Conservation (phyloP, 2,329 filamentous ascomycete species). For the Myriosclerotinia curreyana region DNA sequence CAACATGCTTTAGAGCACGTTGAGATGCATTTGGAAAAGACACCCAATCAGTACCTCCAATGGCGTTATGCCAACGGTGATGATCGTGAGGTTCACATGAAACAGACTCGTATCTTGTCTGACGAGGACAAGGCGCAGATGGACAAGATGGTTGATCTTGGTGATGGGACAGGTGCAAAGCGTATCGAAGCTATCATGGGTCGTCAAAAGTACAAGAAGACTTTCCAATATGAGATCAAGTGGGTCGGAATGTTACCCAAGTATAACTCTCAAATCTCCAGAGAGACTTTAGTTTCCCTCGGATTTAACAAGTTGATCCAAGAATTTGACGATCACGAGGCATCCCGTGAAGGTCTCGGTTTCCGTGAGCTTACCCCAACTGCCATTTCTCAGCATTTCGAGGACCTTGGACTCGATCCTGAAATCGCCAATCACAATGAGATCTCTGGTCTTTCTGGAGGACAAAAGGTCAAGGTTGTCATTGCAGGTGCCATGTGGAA, state of each 20-base stretch:
- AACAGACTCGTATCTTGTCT: constrained; percentile 90
- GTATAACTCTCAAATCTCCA: constrained; percentile 87
- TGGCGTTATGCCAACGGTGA: constrained; percentile 98
- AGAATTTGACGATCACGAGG: constrained; percentile 98
- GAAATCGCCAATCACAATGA: constrained; percentile 99
- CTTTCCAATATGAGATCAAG: constrained; percentile 97
- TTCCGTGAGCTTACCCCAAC: constrained; percentile 92
- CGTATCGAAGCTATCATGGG: constrained; percentile 88
- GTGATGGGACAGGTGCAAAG: constrained; percentile 73
- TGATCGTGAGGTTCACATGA: constrained; percentile 94
- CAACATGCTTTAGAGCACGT: constrained; percentile 99
- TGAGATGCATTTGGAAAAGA: constrained; percentile 99
- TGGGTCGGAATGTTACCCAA: constrained; percentile 88
- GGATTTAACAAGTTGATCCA: constrained; percentile 94
- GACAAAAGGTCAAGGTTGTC: constrained; percentile 99
- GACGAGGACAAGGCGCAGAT: constrained; percentile 84
- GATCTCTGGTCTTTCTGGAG: constrained; percentile 91
- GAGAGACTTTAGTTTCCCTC: constrained; percentile 80
- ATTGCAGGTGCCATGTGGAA: constrained; percentile 97
- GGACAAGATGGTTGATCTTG: constrained; percentile 82
- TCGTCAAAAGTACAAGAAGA: constrained; percentile 98
- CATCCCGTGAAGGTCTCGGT: constrained; percentile 95
- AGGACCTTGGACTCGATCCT: constrained; percentile 91
- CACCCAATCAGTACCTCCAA: constrained; percentile 96
- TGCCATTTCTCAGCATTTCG: constrained; percentile 96